Evolutionary conservation across 441 rosid genomes (phyloP).

Genomic region (Sinapis alba): DNA sequence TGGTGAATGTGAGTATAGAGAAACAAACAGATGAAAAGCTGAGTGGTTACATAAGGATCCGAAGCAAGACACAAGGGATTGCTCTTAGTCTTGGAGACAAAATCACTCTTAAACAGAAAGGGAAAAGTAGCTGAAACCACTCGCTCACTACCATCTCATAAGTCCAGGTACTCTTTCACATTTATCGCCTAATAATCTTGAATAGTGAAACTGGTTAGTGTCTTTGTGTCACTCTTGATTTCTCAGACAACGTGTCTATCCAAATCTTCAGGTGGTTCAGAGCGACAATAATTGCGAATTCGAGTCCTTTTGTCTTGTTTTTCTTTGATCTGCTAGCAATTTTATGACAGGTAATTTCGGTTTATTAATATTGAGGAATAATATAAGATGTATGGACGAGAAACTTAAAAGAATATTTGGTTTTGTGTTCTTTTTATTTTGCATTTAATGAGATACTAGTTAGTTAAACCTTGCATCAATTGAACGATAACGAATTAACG

Average conservation of each 20-base stretch:
- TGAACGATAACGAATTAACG: neutral
- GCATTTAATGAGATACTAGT: neutral
- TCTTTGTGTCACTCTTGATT: slow-evolving; percentile 1
- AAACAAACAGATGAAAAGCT: slow-evolving; percentile 76
- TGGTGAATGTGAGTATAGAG: slow-evolving; percentile 84
- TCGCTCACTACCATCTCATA: neutral
- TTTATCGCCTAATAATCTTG: neutral
- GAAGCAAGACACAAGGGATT: slow-evolving; percentile 97
- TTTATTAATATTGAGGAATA: slow-evolving; percentile 5
- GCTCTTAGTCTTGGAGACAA: slow-evolving; percentile 97
- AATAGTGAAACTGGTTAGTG: slow-evolving; percentile 7
- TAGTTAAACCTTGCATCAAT: neutral
- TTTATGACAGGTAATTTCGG: neutral
- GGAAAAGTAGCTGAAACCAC: slow-evolving; percentile 42
- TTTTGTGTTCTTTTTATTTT: neutral
- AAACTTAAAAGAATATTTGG: neutral
- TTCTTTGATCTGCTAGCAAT: neutral
- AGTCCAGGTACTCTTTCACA: slow-evolving; percentile 19
- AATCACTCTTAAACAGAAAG: slow-evolving; percentile 91
- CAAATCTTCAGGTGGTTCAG: slow-evolving; percentile 27
- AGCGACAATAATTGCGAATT: slow-evolving; percentile 16
- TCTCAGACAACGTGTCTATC: slow-evolving; percentile 16
- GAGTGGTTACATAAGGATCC: slow-evolving; percentile 87
- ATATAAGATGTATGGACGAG: slow-evolving; percentile 20
- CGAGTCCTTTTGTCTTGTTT: neutral